Conservation (phyloP, 352 stramenopile species). For the Globisporangium nodosum region DNA sequence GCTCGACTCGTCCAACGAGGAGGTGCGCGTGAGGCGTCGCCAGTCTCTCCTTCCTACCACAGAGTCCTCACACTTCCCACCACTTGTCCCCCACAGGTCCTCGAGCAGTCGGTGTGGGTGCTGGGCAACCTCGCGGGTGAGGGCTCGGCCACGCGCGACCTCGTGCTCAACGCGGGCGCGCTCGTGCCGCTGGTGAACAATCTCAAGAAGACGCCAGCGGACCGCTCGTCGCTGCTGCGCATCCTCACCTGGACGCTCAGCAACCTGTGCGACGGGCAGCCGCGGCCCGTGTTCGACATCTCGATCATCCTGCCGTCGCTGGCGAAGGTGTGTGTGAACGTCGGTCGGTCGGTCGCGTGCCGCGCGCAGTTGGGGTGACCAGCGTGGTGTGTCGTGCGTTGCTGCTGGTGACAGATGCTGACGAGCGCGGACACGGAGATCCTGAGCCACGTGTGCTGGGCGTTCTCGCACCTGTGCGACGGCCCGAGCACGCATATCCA, state of each 20-base stretch:
- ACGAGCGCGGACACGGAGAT: slow-evolving; percentile 94
- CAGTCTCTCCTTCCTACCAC: neutral
- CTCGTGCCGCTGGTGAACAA: slow-evolving; percentile 85
- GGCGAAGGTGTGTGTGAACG: slow-evolving; percentile 36
- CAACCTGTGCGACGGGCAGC: slow-evolving; percentile 91
- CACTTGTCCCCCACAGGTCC: slow-evolving; percentile 36
- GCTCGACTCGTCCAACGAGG: slow-evolving; percentile 87
- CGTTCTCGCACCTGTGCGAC: slow-evolving; percentile 96
- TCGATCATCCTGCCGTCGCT: slow-evolving; percentile 84
- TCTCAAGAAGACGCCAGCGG: slow-evolving; percentile 83
- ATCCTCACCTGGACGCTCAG: slow-evolving; percentile 92
- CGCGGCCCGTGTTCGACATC: slow-evolving; percentile 86
- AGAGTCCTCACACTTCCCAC: neutral
- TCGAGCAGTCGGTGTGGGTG: slow-evolving; percentile 93
- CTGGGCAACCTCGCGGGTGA: slow-evolving; percentile 90
- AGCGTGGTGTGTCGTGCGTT: too few species aligned
- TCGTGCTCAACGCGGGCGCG: slow-evolving; percentile 83
- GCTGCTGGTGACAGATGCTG: slow-evolving; percentile 64
- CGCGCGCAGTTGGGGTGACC: too few species aligned
- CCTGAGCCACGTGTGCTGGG: slow-evolving; percentile 93
- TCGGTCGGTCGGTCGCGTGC: too few species aligned
- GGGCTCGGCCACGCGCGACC: slow-evolving; percentile 81
- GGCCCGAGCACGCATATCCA: slow-evolving; percentile 95
- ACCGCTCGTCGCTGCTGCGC: slow-evolving; percentile 79
- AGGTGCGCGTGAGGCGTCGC: slow-evolving; percentile 36